phyloP scores from a whole-genome alignment of 2,329 filamentous ascomycete species.

The Colletotrichum liriopes region DNA sequence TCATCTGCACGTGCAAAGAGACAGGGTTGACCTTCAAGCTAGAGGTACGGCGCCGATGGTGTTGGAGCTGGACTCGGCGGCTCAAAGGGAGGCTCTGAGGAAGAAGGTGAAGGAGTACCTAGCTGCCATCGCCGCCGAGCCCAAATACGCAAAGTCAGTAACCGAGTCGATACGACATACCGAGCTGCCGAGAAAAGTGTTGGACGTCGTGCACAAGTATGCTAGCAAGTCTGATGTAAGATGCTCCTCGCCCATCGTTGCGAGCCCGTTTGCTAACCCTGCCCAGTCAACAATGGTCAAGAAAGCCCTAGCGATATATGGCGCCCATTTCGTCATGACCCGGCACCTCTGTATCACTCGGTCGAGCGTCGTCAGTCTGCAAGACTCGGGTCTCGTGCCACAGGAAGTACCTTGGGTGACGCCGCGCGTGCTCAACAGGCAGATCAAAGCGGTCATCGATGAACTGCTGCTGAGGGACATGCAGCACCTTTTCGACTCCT shows the following conservation, averaged over 20 bases:
- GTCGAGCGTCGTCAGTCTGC: slow-evolving; percentile 55
- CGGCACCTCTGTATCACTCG: slow-evolving; percentile 68
- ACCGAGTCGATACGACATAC: slow-evolving; percentile 64
- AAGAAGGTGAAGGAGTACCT: slow-evolving; percentile 65
- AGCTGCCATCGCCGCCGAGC: slow-evolving; percentile 64
- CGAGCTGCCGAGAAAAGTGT: slow-evolving; percentile 61
- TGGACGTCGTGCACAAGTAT: slow-evolving; percentile 65
- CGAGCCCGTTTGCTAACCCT: neutral
- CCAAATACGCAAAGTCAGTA: slow-evolving; percentile 64
- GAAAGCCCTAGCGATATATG: slow-evolving; percentile 68
- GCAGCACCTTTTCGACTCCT: slow-evolving; percentile 66
- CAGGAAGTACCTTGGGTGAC: slow-evolving; percentile 64
- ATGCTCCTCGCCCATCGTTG: neutral
- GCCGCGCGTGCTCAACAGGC: slow-evolving; percentile 68
- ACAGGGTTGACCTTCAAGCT: slow-evolving; percentile 58
- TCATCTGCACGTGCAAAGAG: slow-evolving; percentile 59
- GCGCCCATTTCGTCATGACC: slow-evolving; percentile 71
- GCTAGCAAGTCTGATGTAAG: slow-evolving; percentile 62
- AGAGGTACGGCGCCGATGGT: slow-evolving; percentile 66
- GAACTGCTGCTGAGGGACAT: slow-evolving; percentile 69
- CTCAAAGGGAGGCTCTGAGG: slow-evolving; percentile 62
- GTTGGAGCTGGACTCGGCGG: slow-evolving; percentile 60
- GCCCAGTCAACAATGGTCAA: slow-evolving; percentile 65
- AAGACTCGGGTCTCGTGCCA: slow-evolving; percentile 59
- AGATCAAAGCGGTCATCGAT: slow-evolving; percentile 71